Conservation (phyloP, 352 stramenopile species). For the Globisporangium spinosum region DNA sequence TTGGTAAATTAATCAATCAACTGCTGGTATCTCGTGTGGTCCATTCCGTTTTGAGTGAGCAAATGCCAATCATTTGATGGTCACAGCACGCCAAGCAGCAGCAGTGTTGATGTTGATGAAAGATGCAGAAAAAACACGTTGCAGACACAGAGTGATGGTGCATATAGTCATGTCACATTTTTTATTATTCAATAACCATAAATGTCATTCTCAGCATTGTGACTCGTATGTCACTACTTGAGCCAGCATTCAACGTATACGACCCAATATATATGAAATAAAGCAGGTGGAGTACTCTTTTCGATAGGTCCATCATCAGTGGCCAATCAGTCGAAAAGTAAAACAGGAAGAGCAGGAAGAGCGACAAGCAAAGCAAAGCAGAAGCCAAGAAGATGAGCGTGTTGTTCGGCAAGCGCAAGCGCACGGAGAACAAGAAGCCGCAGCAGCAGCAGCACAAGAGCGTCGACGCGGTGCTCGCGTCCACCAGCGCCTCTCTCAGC, state of each 20-base stretch:
- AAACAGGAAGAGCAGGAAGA: neutral
- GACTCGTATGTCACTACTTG: neutral
- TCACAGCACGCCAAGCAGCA: no score
- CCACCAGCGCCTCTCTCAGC: neutral
- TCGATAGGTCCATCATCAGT: neutral
- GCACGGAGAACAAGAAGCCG: conserved; percentile 22
- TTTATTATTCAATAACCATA: neutral
- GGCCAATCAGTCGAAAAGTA: neutral
- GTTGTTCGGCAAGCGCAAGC: conserved; percentile 74
- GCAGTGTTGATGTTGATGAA: no score
- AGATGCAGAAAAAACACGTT: no score
- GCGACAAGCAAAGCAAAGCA: neutral
- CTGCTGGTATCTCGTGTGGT: no score
- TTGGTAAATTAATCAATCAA: no score
- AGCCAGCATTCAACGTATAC: no score
- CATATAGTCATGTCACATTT: neutral
- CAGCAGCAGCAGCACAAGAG: neutral
- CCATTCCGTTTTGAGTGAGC: no score
- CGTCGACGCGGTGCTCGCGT: neutral
- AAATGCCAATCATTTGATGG: no score
- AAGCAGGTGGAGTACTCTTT: no score
- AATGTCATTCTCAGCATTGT: neutral
- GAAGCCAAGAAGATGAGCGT: conserved; percentile 49
- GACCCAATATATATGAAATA: no score
- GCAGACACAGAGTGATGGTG: neutral